These are phyloP conservation scores for Apiotrichum brassicae DNA, from an alignment of 1,284 basidiomycete species.

Conservation along the genomic window DNA sequence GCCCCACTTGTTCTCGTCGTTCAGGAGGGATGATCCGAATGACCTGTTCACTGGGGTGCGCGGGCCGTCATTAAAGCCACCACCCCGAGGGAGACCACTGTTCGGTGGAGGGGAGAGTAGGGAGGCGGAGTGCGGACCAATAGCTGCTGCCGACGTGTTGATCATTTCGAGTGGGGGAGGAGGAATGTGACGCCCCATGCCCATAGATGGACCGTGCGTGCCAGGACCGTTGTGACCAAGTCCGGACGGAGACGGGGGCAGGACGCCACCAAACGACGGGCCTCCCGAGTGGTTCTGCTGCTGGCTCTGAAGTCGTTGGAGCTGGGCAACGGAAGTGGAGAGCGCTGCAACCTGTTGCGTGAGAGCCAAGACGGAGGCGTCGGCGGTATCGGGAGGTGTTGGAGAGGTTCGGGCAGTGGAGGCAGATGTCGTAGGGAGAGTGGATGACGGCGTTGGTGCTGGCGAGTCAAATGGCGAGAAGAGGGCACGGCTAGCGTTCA, in stretches of 20 bases:
- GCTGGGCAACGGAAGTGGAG: constrained; percentile 78
- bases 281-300: constrained; percentile 1
- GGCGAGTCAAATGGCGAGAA: constrained; percentile 20
- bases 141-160: neutral
- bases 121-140: constrained; percentile 1
- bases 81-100: constrained; percentile 3
- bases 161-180: constrained; percentile 11
- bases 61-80: constrained; percentile 6
- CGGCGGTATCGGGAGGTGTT: neutral
- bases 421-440: neutral
- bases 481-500: neutral
- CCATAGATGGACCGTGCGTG: constrained; percentile 2
- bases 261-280: constrained; percentile 1
- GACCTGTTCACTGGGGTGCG: constrained; percentile 14
- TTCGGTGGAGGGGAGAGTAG: constrained; percentile 2
- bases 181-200: constrained; percentile 4
- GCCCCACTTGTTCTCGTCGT: constrained; percentile 18
- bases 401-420: constrained; percentile 5
- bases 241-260: constrained; percentile 1
- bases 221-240: constrained; percentile 5
- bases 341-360: constrained; percentile 72
- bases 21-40: constrained; percentile 13
- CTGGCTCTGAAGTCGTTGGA: constrained; percentile 44
- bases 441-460: constrained; percentile 1
- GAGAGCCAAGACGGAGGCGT: constrained; percentile 54